phyloP scores from a whole-genome alignment of 441 rosid species.

The Euphorbia neoarborescens region DNA sequence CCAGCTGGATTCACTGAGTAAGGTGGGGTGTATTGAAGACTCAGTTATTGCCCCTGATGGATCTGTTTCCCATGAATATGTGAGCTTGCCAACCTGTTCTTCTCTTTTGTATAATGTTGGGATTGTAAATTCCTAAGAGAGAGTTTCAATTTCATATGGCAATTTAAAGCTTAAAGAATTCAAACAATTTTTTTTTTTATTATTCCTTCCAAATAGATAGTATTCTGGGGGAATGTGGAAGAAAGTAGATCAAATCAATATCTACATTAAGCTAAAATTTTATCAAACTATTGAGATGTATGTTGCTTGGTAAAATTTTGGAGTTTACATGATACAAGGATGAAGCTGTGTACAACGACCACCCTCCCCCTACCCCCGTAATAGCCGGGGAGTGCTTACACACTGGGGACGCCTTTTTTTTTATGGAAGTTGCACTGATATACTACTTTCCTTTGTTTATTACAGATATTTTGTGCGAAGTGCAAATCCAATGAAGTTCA shows the following conservation, averaged over 20 bases:
- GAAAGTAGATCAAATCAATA: neutral
- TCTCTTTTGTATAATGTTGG: slow-evolving; percentile 1
- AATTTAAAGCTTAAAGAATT: neutral
- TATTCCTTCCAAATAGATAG: neutral
- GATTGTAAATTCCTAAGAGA: neutral
- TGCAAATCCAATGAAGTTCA: slow-evolving; percentile 81
- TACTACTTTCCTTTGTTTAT: slow-evolving; percentile 13
- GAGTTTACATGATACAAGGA: neutral
- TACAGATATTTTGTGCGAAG: slow-evolving; percentile 87
- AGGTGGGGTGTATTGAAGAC: slow-evolving; percentile 77
- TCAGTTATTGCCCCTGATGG: slow-evolving; percentile 90
- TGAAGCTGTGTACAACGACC: no score
- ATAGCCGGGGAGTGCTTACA: no score
- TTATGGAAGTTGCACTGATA: slow-evolving; percentile 11
- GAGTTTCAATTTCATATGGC: neutral
- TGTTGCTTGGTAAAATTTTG: slow-evolving; percentile 1
- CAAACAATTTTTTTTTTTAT: neutral
- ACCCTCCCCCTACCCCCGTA: no score
- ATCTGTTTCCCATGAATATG: slow-evolving; percentile 90
- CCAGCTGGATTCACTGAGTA: slow-evolving; percentile 72
- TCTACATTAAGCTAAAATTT: neutral
- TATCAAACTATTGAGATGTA: neutral
- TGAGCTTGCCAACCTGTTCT: slow-evolving; percentile 27
- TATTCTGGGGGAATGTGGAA: neutral
- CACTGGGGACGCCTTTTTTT: slow-evolving; percentile 6